Evolutionary conservation across 345 rosid genomes (phyloP).

Genomic region (Brassica rapa): DNA sequence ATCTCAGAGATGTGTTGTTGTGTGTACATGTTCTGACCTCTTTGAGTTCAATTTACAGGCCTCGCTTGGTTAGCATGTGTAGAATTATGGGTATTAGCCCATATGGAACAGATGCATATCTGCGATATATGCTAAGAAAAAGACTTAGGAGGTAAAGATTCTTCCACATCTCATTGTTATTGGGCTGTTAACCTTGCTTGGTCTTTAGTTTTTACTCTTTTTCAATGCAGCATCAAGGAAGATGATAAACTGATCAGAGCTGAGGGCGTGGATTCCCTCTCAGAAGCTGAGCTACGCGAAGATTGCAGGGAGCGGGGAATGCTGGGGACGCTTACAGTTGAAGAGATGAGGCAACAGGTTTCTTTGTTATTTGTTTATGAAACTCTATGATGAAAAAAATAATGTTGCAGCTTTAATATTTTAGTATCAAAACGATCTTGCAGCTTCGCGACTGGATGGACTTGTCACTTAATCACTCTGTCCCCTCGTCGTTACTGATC

Average conservation of each 20-base stretch:
- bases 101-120: slow-evolving; percentile 72
- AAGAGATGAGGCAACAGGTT: slow-evolving; percentile 84
- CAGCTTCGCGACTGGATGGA: slow-evolving; percentile 91
- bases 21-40: slow-evolving; percentile 3
- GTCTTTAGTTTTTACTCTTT: neutral
- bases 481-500: slow-evolving; percentile 85
- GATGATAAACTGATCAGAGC: slow-evolving; percentile 70
- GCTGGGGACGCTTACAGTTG: slow-evolving; percentile 66
- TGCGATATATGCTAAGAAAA: slow-evolving; percentile 68
- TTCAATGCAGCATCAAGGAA: slow-evolving; percentile 57
- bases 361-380: slow-evolving; percentile 15
- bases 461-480: slow-evolving; percentile 81
- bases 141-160: slow-evolving; percentile 64
- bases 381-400: slow-evolving; percentile 4
- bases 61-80: slow-evolving; percentile 74
- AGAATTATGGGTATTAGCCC: slow-evolving; percentile 75
- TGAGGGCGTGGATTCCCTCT: slow-evolving; percentile 70
- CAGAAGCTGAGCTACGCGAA: slow-evolving; percentile 74
- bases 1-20: slow-evolving; percentile 8
- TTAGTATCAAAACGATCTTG: slow-evolving; percentile 28
- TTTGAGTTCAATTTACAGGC: slow-evolving; percentile 44
- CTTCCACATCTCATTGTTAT: slow-evolving; percentile 24
- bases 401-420: slow-evolving; percentile 4
- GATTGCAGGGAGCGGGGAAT: slow-evolving; percentile 80
- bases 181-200: slow-evolving; percentile 6